These are phyloP conservation scores for Jatropha podagrica DNA, from an alignment of 441 rosid species.

Conservation along the genomic window DNA sequence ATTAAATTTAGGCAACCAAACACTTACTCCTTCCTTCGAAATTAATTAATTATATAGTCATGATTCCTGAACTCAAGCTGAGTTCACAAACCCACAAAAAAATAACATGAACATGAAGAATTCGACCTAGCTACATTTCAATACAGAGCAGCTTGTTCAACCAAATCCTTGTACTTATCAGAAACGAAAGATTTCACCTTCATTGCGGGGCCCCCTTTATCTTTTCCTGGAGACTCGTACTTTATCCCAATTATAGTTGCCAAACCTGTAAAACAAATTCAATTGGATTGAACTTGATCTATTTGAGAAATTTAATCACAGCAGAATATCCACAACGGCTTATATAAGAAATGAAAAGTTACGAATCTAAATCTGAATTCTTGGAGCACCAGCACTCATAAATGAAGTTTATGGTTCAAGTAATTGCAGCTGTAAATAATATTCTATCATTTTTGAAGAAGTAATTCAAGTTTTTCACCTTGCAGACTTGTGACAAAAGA, in stretches of 20 bases:
- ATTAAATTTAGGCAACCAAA: too few relatives aligned
- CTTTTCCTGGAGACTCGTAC: conserved; percentile 60
- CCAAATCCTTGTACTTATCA: conserved; percentile 53
- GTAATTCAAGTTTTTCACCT: background rate
- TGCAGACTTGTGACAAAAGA: background rate
- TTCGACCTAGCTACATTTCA: conserved; percentile 31
- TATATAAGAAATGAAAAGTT: background rate
- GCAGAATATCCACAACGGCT: background rate
- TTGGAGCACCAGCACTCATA: background rate
- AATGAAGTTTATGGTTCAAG: background rate
- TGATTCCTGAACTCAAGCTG: too few relatives aligned
- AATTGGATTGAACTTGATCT: background rate
- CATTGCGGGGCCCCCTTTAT: conserved; percentile 25
- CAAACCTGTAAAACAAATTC: conserved; percentile 45
- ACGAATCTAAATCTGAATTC: background rate
- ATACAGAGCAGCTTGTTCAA: conserved; percentile 59
- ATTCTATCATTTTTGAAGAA: background rate
- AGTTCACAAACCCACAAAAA: too few relatives aligned
- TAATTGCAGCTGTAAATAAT: background rate
- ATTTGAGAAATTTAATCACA: background rate
- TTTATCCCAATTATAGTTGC: conserved; percentile 74
- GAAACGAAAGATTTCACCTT: conserved; percentile 88
- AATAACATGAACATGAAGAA: too few relatives aligned
- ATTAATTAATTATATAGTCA: too few relatives aligned
- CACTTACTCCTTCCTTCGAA: too few relatives aligned